Base-by-base conservation (phyloP, 306 rosid genomes). In the Vigna mungo region DNA sequence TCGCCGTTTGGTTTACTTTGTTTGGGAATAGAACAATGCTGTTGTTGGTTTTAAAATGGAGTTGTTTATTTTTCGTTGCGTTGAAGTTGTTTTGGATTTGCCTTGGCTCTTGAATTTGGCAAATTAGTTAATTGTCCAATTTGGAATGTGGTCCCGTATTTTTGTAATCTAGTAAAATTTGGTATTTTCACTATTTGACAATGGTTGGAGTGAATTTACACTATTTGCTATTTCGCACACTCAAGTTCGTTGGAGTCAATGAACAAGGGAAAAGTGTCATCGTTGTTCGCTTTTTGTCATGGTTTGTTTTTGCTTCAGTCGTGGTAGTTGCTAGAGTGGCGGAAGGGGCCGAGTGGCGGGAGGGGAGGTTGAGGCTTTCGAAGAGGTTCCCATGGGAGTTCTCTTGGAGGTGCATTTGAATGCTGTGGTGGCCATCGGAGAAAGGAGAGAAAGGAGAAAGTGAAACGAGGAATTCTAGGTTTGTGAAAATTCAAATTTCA, bases 331-430 rank as follows among this genome's bases (percentile, higher is more conserved):
- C 27, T 3, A 25, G 27, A 25, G 27, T 25, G 27, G 27, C 3
- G 4, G 3, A 3, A 25, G 27, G 27, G 27, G 27, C n/a, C n/a
- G 27, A 25, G 27, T 25, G 27, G 27, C 3, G 4, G 3, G 27
- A 25, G 27, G 27, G 27, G 27, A 0, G 27, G 27, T 25, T 25
- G 27, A 25, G 27, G 27, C 27, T 25, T 2, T 3, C 27, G 83
- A 74, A 16, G 90, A 58, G 1, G 81, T 81, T 39, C 96, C 99
- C 36, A 88, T 84, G 56, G 89, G 76, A 15, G 86, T 84, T 65
- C 99, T 86, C 77, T 85, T 96, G 54, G 99, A 83, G 58, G 94
- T 96, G 1, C 98, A 96, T 81, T 92, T 96, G 94, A 96, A 96
- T 37, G 99, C 97, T 11, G 99, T 86, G 12, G 96, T 88, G 63